Evolutionary conservation across 2,329 filamentous ascomycete species (phyloP), one percentile per base, ranked within the genome.

Genomic region (Claviceps spartinae): DNA sequence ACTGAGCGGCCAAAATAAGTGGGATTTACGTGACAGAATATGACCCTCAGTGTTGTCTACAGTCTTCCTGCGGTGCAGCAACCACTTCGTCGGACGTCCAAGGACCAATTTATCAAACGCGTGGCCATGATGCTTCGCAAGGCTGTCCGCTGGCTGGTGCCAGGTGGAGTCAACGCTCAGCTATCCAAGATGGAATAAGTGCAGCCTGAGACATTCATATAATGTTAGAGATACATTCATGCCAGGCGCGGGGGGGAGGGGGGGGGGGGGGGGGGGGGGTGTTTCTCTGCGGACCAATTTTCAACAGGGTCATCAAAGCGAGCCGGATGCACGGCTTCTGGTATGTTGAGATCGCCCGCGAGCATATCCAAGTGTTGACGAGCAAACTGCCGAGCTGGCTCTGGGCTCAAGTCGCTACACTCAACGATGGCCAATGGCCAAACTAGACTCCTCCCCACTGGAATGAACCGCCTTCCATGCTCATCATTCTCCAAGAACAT

Each of bases 381-480:
- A 8, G 59, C 57, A 38, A 56, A 56, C 3, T 50, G 51, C 7
- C 52, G 54, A 2, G 48, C 51, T 14, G 53, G 52, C 5, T 42
- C n/a, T 1, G 55, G 52, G 44, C 55, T 56, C 1, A 56, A 18
- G 4, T 40, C 6, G 11, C 44, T 52, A 14, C 52, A 48, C 26
- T 60, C 48, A 4, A 62, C 40, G 22, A 62, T 55, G 2, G 51
- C 52, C 43, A 62, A 49, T 5, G 61, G 60, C 61, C 60, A 62
- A 24, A 55, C 55, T 4, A 62, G 51, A 20, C 54, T 58, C 38
- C 60, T 56, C 1, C 55, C 60, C 3, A 58, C 24, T n/a, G 60
- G 50, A 8, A 52, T 48, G 42, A 62, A 62, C 4, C 54, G 55
- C 8, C 48, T 46, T 34, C 40, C 54, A 14, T 38, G 13, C 1